Base-by-base conservation (phyloP, 805 yeast species). In the Cyberlindnera misumaiensis region DNA sequence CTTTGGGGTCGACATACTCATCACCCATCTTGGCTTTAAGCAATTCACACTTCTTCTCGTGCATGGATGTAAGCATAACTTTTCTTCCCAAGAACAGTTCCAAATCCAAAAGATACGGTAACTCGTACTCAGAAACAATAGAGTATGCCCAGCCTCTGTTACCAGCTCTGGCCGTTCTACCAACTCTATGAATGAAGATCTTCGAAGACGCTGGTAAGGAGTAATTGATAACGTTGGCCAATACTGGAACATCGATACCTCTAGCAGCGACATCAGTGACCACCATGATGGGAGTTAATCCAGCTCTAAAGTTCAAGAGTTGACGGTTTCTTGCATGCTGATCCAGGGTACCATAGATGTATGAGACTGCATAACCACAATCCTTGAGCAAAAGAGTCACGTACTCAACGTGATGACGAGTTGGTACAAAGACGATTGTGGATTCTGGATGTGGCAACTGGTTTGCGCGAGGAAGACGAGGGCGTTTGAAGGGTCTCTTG, bases 91-190 rank as follows among this genome's bases (percentile, higher is more conserved):
- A 65, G 54, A 93, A 90, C 32, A 93, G 60, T 58, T 93, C 97
- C 51, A 93, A 68, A 60, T 93, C 99, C 35, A 90, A 68, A 37
- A 93, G 62, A 52, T 90, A 93, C 10, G 98, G 96, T 41, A 90
- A 63, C 58, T 93, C 99, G 39, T 76, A 70, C 47, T 88, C 95
- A 41, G 79, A 72, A 7, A 89, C 82, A 43, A 93, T 76, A 3
- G 96, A 82, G 59, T 85, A 93, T 0, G 98, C 99, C 95, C 97
- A 88, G 56, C 99, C 99, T 51, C 74, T 78, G 58, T 87, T 83
- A 58, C 99, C 99, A 8, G 98, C 98, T 73, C 99, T 83, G 10
- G 98, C 99, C 33, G 99, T 93, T 73, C 99, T 81, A 61, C 99
- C 99, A 34, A 93, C 97, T 65, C 99, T 79, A 64, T 93, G 99